Conservation (phyloP, 169 alveolate species). For the Toxoplasma gondii region DNA sequence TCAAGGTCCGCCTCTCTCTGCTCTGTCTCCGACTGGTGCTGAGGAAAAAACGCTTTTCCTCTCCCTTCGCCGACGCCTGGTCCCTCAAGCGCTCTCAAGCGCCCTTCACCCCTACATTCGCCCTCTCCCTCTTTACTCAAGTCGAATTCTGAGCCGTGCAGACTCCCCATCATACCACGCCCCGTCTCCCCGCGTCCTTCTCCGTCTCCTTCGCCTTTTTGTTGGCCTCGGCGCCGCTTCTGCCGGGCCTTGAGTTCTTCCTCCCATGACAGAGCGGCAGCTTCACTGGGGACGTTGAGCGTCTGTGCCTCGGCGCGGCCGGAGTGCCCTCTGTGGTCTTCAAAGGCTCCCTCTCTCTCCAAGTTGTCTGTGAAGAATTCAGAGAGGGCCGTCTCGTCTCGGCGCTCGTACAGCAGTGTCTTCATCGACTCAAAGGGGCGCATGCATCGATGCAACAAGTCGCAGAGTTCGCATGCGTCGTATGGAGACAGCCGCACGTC, state of each 20-base stretch:
- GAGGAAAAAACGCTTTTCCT: neutral
- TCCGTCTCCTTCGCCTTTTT: neutral
- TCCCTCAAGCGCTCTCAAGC: too few species aligned
- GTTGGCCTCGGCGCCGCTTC: neutral
- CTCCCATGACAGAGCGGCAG: neutral
- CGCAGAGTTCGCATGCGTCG: conserved; percentile 69
- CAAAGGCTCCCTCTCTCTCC: neutral
- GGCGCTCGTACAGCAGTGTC: conserved; percentile 74
- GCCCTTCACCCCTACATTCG: too few species aligned
- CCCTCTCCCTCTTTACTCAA: too few species aligned
- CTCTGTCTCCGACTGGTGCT: too few species aligned
- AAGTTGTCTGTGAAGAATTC: neutral
- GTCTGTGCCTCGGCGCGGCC: too few species aligned
- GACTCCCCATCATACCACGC: too few species aligned
- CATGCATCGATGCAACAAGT: conserved; percentile 63
- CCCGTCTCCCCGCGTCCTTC: too few species aligned
- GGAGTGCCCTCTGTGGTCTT: too few species aligned
- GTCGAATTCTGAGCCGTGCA: too few species aligned
- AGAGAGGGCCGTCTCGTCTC: neutral
- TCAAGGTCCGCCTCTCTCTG: neutral
- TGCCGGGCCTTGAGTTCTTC: neutral
- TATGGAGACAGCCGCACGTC: conserved; percentile 55
- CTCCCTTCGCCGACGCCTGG: neutral
- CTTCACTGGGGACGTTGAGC: neutral
- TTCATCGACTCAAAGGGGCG: conserved; percentile 71